A percentile compares a stretch with the other conserved stretches of the same genome.
These are phyloP conservation scores for Citrullus amarus DNA, from an alignment of 306 rosid genomes.

Conservation along the genomic window DNA sequence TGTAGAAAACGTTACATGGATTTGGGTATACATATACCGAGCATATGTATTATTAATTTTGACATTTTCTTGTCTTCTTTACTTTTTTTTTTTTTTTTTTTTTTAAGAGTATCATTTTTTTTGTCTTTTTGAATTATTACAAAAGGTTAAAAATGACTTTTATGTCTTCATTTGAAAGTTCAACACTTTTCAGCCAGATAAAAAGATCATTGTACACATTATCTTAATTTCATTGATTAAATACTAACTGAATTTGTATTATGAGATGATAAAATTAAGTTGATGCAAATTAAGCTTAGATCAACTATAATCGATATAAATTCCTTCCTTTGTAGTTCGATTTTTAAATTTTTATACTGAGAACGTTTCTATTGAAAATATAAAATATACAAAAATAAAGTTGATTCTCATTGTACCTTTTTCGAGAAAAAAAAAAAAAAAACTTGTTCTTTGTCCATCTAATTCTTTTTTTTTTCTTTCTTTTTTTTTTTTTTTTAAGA, in stretches of 20 bases:
- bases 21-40: not conserved
- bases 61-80: slow-evolving; percentile 2
- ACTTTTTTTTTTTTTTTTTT: too few relatives aligned
- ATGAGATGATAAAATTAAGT: not conserved
- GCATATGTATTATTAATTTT: not conserved
- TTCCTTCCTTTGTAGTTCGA: too few relatives aligned
- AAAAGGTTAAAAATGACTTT: not conserved
- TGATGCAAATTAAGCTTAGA: not conserved
- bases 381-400: not conserved
- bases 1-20: not conserved
- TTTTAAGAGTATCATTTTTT: not conserved
- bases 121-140: slow-evolving; percentile 1
- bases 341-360: too few relatives aligned
- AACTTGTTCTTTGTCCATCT: too few relatives aligned
- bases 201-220: not conserved
- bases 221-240: not conserved
- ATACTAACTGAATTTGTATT: not conserved
- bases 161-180: not conserved
- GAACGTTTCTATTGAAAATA: too few relatives aligned
- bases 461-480: too few relatives aligned
- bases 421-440: too few relatives aligned
- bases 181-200: not conserved
- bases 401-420: not conserved
- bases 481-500: too few relatives aligned
- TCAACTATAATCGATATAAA: too few relatives aligned